phyloP scores from a whole-genome alignment of 1,284 basidiomycete species.

The Cryptococcus deneoformans region DNA sequence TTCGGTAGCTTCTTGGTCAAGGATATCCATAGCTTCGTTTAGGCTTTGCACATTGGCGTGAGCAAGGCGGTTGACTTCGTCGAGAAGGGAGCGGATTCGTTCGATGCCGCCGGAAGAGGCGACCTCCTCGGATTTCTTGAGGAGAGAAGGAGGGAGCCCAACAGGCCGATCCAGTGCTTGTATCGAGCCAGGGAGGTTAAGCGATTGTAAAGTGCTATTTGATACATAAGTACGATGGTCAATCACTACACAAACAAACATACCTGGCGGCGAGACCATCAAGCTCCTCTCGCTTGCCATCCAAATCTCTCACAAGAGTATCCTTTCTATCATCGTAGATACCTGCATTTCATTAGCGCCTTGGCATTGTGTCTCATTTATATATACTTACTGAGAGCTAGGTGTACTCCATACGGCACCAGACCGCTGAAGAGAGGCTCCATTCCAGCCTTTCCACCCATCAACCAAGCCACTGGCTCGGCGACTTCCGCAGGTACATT shows the following conservation, averaged over 20 bases:
- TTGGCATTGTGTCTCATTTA: not conserved
- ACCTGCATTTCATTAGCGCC: slow-evolving; percentile 52
- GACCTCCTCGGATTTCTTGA: slow-evolving; percentile 84
- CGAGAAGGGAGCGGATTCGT: slow-evolving; percentile 67
- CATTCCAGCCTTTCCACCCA: slow-evolving; percentile 53
- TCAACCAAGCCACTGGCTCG: slow-evolving; percentile 56
- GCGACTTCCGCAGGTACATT: slow-evolving; percentile 61
- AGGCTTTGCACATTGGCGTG: slow-evolving; percentile 63
- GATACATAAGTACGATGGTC: not conserved
- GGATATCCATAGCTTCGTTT: slow-evolving; percentile 78
- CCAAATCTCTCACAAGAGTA: slow-evolving; percentile 66
- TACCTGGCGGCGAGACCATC: slow-evolving; percentile 59
- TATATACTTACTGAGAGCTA: slow-evolving; percentile 71
- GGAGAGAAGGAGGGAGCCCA: slow-evolving; percentile 75
- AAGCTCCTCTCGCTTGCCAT: slow-evolving; percentile 62
- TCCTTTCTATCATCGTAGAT: slow-evolving; percentile 84
- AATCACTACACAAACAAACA: slow-evolving; percentile 53
- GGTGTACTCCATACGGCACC: slow-evolving; percentile 80
- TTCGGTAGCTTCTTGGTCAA: slow-evolving; percentile 85
- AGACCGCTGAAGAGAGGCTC: slow-evolving; percentile 72
- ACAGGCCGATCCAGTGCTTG: slow-evolving; percentile 85
- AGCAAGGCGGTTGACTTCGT: slow-evolving; percentile 68
- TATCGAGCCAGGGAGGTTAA: slow-evolving; percentile 80
- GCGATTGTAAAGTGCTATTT: slow-evolving; percentile 62
- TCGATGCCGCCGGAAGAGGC: slow-evolving; percentile 70